These are phyloP conservation scores for Serendipita sp. DNA, from an alignment of 768 basidiomycete species.

Conservation along the genomic window DNA sequence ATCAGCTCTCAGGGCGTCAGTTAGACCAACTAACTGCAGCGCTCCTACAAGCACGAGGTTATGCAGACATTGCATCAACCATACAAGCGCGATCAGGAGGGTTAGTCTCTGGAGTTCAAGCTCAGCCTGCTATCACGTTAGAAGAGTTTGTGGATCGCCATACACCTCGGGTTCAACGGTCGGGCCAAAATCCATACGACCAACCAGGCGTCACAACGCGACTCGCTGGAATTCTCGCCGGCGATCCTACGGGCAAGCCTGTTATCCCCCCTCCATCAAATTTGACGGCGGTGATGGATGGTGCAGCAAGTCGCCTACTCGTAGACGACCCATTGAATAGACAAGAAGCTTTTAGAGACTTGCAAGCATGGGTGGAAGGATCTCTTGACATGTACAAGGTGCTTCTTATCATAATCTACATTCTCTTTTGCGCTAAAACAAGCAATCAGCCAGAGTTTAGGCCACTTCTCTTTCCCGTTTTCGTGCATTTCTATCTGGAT, in stretches of 20 bases:
- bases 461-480: slow-evolving; percentile 88
- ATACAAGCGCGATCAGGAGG: background rate
- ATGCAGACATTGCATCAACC: slow-evolving; percentile 3
- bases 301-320: slow-evolving; percentile 70
- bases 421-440: background rate
- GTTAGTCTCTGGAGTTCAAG: slow-evolving; percentile 1
- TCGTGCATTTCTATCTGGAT: slow-evolving; percentile 93
- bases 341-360: slow-evolving; percentile 69
- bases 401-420: slow-evolving; percentile 17
- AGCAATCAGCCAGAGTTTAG: slow-evolving; percentile 68
- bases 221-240: background rate
- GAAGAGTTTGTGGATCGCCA: background rate
- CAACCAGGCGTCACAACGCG: background rate
- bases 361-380: slow-evolving; percentile 80
- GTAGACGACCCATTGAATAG: slow-evolving; percentile 71
- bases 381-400: slow-evolving; percentile 85
- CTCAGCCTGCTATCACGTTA: background rate
- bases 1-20: background rate
- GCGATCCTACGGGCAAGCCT: background rate
- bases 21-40: slow-evolving; percentile 4
- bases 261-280: background rate
- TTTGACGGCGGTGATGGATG: slow-evolving; percentile 31
- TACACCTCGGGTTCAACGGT: background rate
- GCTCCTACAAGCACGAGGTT: background rate
- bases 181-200: background rate